phyloP scores from a whole-genome alignment of 2,329 filamentous ascomycete species.

The Ramularia collo-cygni region DNA sequence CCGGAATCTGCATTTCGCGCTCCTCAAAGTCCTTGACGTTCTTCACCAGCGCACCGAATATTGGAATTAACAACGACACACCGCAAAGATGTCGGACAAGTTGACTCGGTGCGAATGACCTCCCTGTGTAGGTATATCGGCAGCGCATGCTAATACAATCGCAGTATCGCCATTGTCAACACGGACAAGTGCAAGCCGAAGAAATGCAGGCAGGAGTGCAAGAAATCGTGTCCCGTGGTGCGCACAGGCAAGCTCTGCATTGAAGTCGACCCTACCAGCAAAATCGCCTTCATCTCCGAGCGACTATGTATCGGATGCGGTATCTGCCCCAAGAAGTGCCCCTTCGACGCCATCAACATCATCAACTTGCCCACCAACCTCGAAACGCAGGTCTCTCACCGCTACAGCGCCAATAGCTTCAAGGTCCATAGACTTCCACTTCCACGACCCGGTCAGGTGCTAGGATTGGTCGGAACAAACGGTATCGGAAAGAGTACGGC shows the following conservation, averaged over 20 bases:
- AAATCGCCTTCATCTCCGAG: slow-evolving; percentile 97
- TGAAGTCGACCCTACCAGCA: slow-evolving; percentile 80
- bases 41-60: slow-evolving; percentile 3
- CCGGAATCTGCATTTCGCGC: slow-evolving; percentile 56
- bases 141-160: slow-evolving; percentile 9
- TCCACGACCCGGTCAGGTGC: slow-evolving; percentile 88
- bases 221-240: slow-evolving; percentile 96
- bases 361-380: slow-evolving; percentile 99
- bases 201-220: slow-evolving; percentile 96
- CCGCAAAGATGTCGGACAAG: slow-evolving; percentile 74
- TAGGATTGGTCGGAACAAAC: slow-evolving; percentile 97
- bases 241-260: slow-evolving; percentile 96
- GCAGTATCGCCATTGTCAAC: slow-evolving; percentile 96
- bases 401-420: slow-evolving; percentile 99
- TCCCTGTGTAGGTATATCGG: neutral
- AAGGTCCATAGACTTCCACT: slow-evolving; percentile 96
- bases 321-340: slow-evolving; percentile 99
- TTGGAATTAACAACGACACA: slow-evolving; percentile 4
- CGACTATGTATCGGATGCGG: slow-evolving; percentile 94
- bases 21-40: no score
- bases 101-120: slow-evolving; percentile 62
- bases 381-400: slow-evolving; percentile 94
- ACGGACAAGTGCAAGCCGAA: slow-evolving; percentile 68
- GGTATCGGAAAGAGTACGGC: slow-evolving; percentile 99
- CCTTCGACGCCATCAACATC: slow-evolving; percentile 97